Conservation (phyloP, 1,284 basidiomycete genomes). For the Athelia sp. region DNA sequence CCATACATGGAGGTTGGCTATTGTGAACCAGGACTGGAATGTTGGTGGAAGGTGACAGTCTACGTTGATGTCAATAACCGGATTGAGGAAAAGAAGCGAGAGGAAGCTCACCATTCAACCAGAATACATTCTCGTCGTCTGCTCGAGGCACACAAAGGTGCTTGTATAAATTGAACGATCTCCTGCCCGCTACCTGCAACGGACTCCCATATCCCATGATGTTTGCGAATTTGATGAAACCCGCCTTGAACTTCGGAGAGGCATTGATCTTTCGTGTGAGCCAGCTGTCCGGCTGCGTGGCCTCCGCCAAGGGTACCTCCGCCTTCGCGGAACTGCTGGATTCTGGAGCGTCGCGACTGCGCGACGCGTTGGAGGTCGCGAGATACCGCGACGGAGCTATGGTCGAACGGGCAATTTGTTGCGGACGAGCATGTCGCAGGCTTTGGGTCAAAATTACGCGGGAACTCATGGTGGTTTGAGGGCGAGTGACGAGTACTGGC, state of each 20-base stretch:
- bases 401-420: background rate
- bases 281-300: constrained; percentile 37
- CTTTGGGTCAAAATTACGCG: background rate
- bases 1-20: constrained; percentile 93
- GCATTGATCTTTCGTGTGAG: constrained; percentile 50
- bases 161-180: constrained; percentile 56
- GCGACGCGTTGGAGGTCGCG: background rate
- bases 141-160: constrained; percentile 49
- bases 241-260: constrained; percentile 42
- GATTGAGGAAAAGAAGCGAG: too few relatives aligned
- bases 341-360: background rate
- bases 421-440: background rate
- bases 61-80: too few relatives aligned
- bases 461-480: background rate
- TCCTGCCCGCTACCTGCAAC: constrained; percentile 55
- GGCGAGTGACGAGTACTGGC: background rate
- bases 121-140: constrained; percentile 60
- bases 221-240: constrained; percentile 47
- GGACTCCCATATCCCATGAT: constrained; percentile 57
- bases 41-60: constrained; percentile 88
- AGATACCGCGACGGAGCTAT: background rate
- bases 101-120: constrained; percentile 65
- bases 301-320: constrained; percentile 5
- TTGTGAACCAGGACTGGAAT: constrained; percentile 96
- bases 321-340: background rate